Evolutionary conservation across 2,329 filamentous ascomycete genomes (phyloP), one percentile per base, ranked within the genome.

Genomic region (Neospermospora avenae): DNA sequence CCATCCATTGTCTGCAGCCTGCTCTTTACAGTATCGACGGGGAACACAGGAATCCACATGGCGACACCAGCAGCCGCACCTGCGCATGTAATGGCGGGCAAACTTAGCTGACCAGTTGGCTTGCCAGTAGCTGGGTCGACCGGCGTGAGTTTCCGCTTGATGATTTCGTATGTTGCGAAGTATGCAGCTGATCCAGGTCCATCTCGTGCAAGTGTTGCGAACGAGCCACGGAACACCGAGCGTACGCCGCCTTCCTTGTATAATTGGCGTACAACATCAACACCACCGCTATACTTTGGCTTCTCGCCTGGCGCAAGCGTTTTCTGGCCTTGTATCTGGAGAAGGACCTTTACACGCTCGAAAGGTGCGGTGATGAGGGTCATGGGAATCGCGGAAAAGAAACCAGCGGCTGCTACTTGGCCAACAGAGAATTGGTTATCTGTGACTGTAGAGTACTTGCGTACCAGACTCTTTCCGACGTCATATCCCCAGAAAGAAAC

Each of bases 21-120:
- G 65, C 88, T 93, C 84, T 99, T 99, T 78, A 99, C 87, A 0
- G 95, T 99, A 73, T 99, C 95, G 65, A 99, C 84, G 22, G 95
- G 95, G 84, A 99, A 99, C 44, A 99, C 93, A 57, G 95, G 93
- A 68, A 97, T 95, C 95, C 95, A 99, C 95, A 99, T 99, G 64
- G 95, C 95, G 25, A 99, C 85, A 72, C 95, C 95, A 0, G 95
- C 95, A 3, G 88, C 90, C 64, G 90, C 95, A 69, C 95, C 95
- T 1, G 95, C 95, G 28, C 85, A 84, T 69, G 93, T 91, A 59
- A 99, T 84, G 11, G 95, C 95, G 1, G 84, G 78, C 64, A 99
- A 80, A 70, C 89, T 93, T 60, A 98, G 77, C 69, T 95, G 81
- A 44, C 92, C 93, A 4, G 81, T 84, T 2, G 89, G 83, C 71